Percentiles rank a stretch among this genome's conserved stretches.
These are phyloP conservation scores for Coelastrella sp. DNA, from an alignment of 139 green algal species.

Conservation along the genomic window DNA sequence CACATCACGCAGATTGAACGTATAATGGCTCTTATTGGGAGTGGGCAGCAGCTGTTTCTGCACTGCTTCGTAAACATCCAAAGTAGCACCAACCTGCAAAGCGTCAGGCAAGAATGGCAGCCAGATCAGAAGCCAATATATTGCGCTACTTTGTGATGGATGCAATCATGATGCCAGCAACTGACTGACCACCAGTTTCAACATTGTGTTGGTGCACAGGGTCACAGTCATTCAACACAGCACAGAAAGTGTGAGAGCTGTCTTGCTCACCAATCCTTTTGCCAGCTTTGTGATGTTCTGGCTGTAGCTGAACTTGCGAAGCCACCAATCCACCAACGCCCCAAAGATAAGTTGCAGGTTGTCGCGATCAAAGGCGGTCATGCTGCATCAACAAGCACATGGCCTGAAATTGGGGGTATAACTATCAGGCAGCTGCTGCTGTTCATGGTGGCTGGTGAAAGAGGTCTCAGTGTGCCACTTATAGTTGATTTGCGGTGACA, in stretches of 20 bases:
- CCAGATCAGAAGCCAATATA: too few relatives aligned
- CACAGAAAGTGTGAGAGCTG: neutral
- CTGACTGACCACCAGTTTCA: too few relatives aligned
- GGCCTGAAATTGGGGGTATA: too few relatives aligned
- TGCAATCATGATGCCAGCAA: neutral
- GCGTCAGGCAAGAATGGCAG: neutral
- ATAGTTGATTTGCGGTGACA: too few relatives aligned
- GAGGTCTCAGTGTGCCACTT: too few relatives aligned
- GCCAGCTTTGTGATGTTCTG: constrained; percentile 61
- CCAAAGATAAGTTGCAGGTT: constrained; percentile 78
- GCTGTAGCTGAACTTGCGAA: constrained; percentile 67
- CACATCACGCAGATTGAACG: constrained; percentile 88
- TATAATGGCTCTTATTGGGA: constrained; percentile 85
- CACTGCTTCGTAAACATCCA: constrained; percentile 75
- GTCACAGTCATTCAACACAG: neutral
- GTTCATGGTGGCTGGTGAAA: too few relatives aligned
- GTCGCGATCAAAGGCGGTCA: constrained; percentile 76
- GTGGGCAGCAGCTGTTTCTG: constrained; percentile 79
- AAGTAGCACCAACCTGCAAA: constrained; percentile 72
- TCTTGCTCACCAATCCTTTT: constrained; percentile 57
- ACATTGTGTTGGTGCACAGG: neutral
- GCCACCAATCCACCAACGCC: constrained; percentile 75
- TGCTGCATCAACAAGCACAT: constrained; percentile 34
- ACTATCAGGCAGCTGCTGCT: too few relatives aligned
- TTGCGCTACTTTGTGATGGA: neutral